Percentiles rank a stretch among this genome's conserved stretches.
These are phyloP conservation scores for Scleroderma bovista DNA, from an alignment of 768 basidiomycete species.

Conservation along the genomic window DNA sequence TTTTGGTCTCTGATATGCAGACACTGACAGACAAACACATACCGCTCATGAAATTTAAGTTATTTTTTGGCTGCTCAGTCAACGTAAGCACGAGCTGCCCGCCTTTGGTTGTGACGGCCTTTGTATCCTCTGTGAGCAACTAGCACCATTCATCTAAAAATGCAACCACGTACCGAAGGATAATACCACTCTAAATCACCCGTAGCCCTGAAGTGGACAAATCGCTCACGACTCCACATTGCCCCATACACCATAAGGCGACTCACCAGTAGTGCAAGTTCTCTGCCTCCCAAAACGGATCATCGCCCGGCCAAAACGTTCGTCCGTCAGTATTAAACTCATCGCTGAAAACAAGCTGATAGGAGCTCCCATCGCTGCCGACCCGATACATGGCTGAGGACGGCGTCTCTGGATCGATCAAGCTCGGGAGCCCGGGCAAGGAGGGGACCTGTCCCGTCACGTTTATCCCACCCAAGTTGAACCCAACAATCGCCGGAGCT, in stretches of 20 bases:
- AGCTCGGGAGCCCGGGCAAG: slow-evolving; percentile 55
- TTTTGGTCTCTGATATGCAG: slow-evolving; percentile 2
- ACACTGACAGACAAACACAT: slow-evolving; percentile 18
- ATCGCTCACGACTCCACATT: neutral
- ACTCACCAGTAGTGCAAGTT: slow-evolving; percentile 78
- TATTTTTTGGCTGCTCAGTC: slow-evolving; percentile 60
- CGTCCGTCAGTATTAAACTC: slow-evolving; percentile 72
- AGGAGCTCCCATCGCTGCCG: slow-evolving; percentile 72
- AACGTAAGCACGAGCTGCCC: slow-evolving; percentile 83
- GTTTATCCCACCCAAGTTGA: slow-evolving; percentile 84
- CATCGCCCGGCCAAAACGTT: slow-evolving; percentile 79
- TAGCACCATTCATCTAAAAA: neutral
- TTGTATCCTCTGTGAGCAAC: slow-evolving; percentile 1
- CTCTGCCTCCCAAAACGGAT: slow-evolving; percentile 80
- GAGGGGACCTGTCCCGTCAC: slow-evolving; percentile 80
- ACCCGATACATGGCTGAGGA: slow-evolving; percentile 45
- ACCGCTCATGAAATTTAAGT: slow-evolving; percentile 83
- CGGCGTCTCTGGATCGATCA: slow-evolving; percentile 81
- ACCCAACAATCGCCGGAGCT: slow-evolving; percentile 39
- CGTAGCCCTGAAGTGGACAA: slow-evolving; percentile 40
- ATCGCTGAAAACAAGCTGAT: slow-evolving; percentile 84
- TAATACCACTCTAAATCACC: slow-evolving; percentile 84
- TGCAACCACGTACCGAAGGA: slow-evolving; percentile 44
- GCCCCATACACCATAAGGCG: neutral
- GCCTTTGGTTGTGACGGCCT: slow-evolving; percentile 66